Conservation (phyloP, 2,329 filamentous ascomycete genomes). For the Aspergillus pseudonomiae region DNA sequence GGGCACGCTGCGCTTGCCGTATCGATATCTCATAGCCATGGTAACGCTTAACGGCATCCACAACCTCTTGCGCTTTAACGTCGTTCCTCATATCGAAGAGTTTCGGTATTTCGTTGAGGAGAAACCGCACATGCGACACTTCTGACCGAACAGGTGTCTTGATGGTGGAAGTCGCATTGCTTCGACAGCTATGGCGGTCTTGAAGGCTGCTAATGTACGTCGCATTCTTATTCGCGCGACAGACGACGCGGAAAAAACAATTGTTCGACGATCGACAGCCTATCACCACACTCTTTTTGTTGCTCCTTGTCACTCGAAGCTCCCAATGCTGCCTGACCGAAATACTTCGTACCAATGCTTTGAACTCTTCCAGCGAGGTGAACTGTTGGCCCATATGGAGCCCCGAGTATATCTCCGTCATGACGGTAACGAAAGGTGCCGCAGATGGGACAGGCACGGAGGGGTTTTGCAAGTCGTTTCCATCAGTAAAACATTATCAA, state of each 20-base stretch:
- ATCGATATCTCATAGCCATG: constrained; percentile 45
- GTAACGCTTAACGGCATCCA: constrained; percentile 45
- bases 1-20: constrained; percentile 43
- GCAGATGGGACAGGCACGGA: constrained; percentile 19
- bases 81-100: constrained; percentile 43
- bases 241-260: constrained; percentile 45
- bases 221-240: constrained; percentile 44
- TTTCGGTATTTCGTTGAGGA: constrained; percentile 43
- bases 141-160: constrained; percentile 43
- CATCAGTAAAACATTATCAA: constrained; percentile 28
- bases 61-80: constrained; percentile 42
- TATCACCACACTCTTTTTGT: constrained; percentile 46
- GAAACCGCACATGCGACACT: constrained; percentile 44
- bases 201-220: constrained; percentile 46
- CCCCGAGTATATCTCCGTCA: constrained; percentile 45
- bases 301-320: constrained; percentile 43
- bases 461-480: constrained; percentile 23
- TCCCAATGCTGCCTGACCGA: constrained; percentile 47
- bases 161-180: constrained; percentile 31
- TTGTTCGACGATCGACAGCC: constrained; percentile 42
- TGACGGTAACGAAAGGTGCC: constrained; percentile 21
- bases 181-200: constrained; percentile 42
- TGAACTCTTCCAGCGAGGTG: constrained; percentile 43
- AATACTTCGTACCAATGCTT: constrained; percentile 41
- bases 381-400: constrained; percentile 44